A percentile compares a stretch with the other conserved stretches of the same genome.
phyloP scores from a whole-genome alignment of 306 rosid species.

The Sesbania bispinosa region DNA sequence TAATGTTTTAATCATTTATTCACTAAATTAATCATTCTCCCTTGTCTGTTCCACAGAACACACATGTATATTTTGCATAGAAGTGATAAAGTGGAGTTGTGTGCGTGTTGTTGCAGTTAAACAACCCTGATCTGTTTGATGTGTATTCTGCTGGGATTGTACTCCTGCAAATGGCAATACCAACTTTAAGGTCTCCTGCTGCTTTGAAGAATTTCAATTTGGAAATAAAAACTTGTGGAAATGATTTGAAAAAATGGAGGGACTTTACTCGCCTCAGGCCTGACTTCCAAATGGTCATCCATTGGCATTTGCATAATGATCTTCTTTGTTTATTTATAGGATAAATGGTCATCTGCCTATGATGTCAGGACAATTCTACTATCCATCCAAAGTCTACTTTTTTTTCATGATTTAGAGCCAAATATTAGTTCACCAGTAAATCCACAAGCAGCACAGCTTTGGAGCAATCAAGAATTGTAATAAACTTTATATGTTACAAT shows the following conservation, averaged over 20 bases:
- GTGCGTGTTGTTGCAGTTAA: conserved; percentile 60
- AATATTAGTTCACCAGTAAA: conserved; percentile 86
- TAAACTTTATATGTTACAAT: too few relatives aligned
- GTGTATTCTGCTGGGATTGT: conserved; percentile 97
- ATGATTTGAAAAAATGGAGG: conserved; percentile 83
- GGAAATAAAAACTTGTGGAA: conserved; percentile 60
- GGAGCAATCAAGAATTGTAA: conserved; percentile 96
- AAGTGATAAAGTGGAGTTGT: conserved; percentile 32
- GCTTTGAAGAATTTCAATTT: conserved; percentile 83
- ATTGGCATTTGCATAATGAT: neutral
- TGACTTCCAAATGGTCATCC: conserved; percentile 37
- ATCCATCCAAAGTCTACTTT: conserved; percentile 29
- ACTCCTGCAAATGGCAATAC: conserved; percentile 92
- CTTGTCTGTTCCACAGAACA: conserved; percentile 1
- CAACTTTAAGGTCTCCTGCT: conserved; percentile 64
- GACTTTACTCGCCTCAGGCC: conserved; percentile 60
- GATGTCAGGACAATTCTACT: conserved; percentile 36
- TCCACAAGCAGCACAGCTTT: conserved; percentile 91
- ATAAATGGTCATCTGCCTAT: conserved; percentile 35
- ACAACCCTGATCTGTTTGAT: conserved; percentile 93
- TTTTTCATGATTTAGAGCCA: conserved; percentile 53
- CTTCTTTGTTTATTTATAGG: neutral
- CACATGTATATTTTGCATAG: neutral
- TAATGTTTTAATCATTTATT: neutral
- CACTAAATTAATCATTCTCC: neutral